These are phyloP conservation scores for Nicotiana tabacum DNA, from an alignment of 257 asterid genomes.

Conservation along the genomic window DNA sequence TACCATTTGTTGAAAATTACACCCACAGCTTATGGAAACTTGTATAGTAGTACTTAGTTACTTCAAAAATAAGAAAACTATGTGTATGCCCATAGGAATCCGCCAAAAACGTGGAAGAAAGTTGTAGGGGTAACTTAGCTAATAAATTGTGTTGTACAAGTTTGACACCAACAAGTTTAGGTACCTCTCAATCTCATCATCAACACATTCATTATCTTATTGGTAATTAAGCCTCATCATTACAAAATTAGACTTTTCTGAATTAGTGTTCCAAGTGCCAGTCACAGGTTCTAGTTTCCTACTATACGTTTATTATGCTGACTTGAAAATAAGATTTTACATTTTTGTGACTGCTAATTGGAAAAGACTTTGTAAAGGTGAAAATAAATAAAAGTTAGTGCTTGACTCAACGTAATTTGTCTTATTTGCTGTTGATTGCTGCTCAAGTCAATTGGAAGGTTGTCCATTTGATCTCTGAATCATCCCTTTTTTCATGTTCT, in stretches of 20 bases:
- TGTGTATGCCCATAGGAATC: background rate
- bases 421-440: background rate
- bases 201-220: background rate
- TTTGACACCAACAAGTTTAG: background rate
- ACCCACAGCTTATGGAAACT: background rate
- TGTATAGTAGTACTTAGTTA: background rate
- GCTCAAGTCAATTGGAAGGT: background rate
- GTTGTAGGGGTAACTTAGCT: background rate
- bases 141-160: background rate
- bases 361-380: no score
- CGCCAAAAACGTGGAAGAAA: background rate
- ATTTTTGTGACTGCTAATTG: background rate
- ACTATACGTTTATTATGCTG: background rate
- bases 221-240: background rate
- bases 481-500: background rate
- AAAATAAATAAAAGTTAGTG: background rate
- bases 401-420: background rate
- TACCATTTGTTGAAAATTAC: background rate
- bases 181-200: background rate
- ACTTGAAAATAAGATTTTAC: background rate
- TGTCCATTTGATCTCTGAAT: background rate
- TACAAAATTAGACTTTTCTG: background rate
- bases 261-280: background rate
- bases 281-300: background rate
- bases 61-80: background rate